Conservation (phyloP, 495 filamentous ascomycete species). For the Viridothelium virens region DNA sequence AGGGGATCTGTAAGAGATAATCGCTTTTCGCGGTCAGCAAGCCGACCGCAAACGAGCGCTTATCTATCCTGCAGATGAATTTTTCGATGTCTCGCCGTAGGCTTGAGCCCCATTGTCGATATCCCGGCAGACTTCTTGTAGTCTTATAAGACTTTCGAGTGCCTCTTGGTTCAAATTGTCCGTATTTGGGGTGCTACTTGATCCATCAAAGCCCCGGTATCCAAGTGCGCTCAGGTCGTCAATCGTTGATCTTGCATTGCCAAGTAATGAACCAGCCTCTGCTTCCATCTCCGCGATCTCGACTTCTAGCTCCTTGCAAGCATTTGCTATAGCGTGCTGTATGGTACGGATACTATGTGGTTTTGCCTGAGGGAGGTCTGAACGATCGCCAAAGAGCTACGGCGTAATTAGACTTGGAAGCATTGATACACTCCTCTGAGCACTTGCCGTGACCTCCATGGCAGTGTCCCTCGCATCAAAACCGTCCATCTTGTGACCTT, state of each 20-base stretch:
- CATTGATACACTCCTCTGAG: background rate
- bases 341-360: constrained; percentile 59
- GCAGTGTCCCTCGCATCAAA: constrained; percentile 49
- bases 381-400: constrained; percentile 57
- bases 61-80: background rate
- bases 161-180: constrained; percentile 54
- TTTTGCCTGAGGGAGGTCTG: constrained; percentile 34
- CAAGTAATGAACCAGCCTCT: constrained; percentile 54
- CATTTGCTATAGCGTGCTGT: constrained; percentile 57
- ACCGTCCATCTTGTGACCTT: constrained; percentile 37
- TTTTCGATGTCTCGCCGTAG: background rate
- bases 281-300: constrained; percentile 57
- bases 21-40: too few species aligned
- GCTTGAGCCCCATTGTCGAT: background rate
- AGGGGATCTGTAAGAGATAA: too few species aligned
- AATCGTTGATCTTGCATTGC: constrained; percentile 54
- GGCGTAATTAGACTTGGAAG: background rate
- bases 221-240: constrained; percentile 73
- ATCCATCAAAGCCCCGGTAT: constrained; percentile 48
- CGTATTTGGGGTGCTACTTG: constrained; percentile 53
- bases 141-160: constrained; percentile 23
- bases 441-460: constrained; percentile 43
- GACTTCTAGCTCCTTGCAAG: constrained; percentile 55
- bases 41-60: background rate
- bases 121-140: constrained; percentile 20